Evolutionary conservation across 768 basidiomycete species (phyloP), one percentile per base, ranked within the genome.

Genomic region (Hysterangium stoloniferum): DNA sequence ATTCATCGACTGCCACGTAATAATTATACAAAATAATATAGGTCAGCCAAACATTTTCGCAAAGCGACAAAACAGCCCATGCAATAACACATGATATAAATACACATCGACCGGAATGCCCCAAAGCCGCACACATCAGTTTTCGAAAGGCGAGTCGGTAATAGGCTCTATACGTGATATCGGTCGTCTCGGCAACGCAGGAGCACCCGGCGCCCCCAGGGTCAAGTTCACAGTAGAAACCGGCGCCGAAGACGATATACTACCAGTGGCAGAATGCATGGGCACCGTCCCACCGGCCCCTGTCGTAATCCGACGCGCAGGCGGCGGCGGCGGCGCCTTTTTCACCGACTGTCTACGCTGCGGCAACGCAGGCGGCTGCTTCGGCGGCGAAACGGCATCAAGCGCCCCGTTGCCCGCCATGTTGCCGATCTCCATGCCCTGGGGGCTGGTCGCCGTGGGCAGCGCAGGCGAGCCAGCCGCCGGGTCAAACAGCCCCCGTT

Each of bases 281-380:
- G 38, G 28, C 19, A 27, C 37, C 15, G 8, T n/a, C 6, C 41
- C 32, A 1, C 38, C 11, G 32, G 31, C 25, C 20, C 31, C 22
- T 4, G 40, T 29, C 6, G 19, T 15, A 25, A 37, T 37, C 15
- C 49, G 37, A 13, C 27, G 22, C n/a, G 47, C 34, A n/a, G 46
- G 46, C 11, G 49, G 49, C 36, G 49, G 49, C 3, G 49, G 49
- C 11, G 49, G 49, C 13, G 38, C 31, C 24, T 42, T 51, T 27
- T 43, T 41, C 20, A n/a, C 24, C 28, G 40, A 27, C 5, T 20
- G 28, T 34, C 33, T 51, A 11, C 49, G 36, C n/a, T 40, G 41
- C 25, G 49, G 49, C 22, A 51, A 24, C 17, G 49, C 27, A 8
- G 49, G 49, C 7, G 49, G 49, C 19, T 11, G 38, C 8, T 29